These are phyloP conservation scores for Picea glauca DNA, from an alignment of 75 land plant genomes.

Conservation along the genomic window DNA sequence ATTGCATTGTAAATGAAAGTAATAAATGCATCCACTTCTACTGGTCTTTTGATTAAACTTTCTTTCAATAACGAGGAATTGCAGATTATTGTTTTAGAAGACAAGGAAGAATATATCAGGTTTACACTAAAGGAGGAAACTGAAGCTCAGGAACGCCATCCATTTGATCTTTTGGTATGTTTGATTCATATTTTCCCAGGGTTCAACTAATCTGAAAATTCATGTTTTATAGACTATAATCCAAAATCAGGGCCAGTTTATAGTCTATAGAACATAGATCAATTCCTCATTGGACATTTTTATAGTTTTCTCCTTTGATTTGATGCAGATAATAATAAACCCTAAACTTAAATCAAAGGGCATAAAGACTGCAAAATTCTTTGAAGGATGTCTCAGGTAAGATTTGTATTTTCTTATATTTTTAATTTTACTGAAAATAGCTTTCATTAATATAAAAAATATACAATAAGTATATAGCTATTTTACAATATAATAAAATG, in stretches of 20 bases:
- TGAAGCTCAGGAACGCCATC: slow-evolving; percentile 70
- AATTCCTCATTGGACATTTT: not conserved
- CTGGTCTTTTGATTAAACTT: not conserved
- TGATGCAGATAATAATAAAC: slow-evolving; percentile 76
- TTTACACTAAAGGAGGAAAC: slow-evolving; percentile 72
- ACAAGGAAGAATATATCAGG: slow-evolving; percentile 75
- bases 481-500: too few species aligned
- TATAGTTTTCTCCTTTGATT: slow-evolving; percentile 2
- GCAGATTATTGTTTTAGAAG: slow-evolving; percentile 95
- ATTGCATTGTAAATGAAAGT: not conserved
- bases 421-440: too few species aligned
- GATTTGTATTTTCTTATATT: too few species aligned
- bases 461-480: too few species aligned
- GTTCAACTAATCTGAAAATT: not conserved
- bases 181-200: not conserved
- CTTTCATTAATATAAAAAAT: too few species aligned
- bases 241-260: not conserved
- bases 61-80: slow-evolving; percentile 5
- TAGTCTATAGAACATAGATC: not conserved
- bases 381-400: slow-evolving; percentile 96
- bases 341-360: slow-evolving; percentile 68
- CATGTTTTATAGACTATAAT: too few species aligned
- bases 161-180: slow-evolving; percentile 91
- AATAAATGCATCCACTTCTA: not conserved
- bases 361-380: slow-evolving; percentile 67